phyloP scores from a whole-genome alignment of 2,329 filamentous ascomycete genomes.

The Akanthomyces lecanii region DNA sequence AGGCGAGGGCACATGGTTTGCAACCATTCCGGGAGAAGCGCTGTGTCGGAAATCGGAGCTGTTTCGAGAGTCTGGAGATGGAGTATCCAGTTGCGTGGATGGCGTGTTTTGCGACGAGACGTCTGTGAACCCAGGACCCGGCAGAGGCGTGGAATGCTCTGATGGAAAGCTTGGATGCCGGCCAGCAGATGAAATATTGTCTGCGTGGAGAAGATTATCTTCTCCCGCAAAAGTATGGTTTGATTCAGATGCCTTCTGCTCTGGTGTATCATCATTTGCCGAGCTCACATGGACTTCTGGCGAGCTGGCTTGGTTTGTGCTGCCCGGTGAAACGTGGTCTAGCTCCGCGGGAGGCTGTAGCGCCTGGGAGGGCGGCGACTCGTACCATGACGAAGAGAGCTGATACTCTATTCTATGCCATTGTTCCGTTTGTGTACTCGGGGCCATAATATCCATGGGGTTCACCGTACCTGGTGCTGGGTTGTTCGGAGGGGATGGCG shows the following conservation, averaged over 20 bases:
- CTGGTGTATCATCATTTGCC: background rate
- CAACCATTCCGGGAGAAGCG: conserved; percentile 30
- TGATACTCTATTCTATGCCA: conserved; percentile 37
- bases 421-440: conserved; percentile 35
- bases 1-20: conserved; percentile 26
- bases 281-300: background rate
- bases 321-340: background rate
- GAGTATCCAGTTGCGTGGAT: conserved; percentile 41
- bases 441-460: conserved; percentile 51
- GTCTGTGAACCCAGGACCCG: conserved; percentile 36
- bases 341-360: background rate
- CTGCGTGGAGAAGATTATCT: conserved; percentile 23
- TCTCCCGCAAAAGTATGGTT: conserved; percentile 20
- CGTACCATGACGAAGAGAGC: conserved; percentile 27
- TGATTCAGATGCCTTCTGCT: background rate
- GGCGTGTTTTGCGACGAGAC: conserved; percentile 43
- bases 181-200: conserved; percentile 24
- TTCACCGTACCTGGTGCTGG: conserved; percentile 47
- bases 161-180: conserved; percentile 34
- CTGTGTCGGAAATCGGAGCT: conserved; percentile 36
- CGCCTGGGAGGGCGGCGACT: conserved; percentile 22
- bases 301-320: background rate
- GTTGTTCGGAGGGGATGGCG: conserved; percentile 29
- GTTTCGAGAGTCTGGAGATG: conserved; percentile 37
- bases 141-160: conserved; percentile 40